A percentile compares a stretch with the other conserved stretches of the same genome.
These are phyloP conservation scores for Omphalotus olearius DNA, from an alignment of 1,284 basidiomycete species.

Conservation along the genomic window DNA sequence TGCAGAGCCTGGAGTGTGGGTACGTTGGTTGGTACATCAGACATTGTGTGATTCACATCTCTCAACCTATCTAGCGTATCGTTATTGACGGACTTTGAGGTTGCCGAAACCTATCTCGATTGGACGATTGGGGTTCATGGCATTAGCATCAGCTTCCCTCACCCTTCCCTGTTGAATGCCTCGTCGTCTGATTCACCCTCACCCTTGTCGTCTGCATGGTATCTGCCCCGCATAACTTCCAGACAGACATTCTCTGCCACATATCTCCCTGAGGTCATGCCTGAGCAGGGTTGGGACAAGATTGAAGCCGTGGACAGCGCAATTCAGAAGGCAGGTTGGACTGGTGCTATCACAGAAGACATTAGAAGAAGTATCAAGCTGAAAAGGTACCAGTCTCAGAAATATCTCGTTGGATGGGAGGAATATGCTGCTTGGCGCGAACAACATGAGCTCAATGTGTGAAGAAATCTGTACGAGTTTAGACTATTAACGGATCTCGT, in stretches of 20 bases:
- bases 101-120: slow-evolving; percentile 81
- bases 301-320: slow-evolving; percentile 87
- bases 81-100: slow-evolving; percentile 89
- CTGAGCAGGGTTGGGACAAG: slow-evolving; percentile 92
- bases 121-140: slow-evolving; percentile 94
- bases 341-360: slow-evolving; percentile 78
- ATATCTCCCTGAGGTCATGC: slow-evolving; percentile 92
- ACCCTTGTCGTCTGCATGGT: slow-evolving; percentile 61
- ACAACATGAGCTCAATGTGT: slow-evolving; percentile 25
- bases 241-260: slow-evolving; percentile 77
- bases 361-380: slow-evolving; percentile 75
- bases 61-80: slow-evolving; percentile 62
- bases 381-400: slow-evolving; percentile 83
- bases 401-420: slow-evolving; percentile 67
- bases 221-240: slow-evolving; percentile 49
- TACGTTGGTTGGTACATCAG: slow-evolving; percentile 24
- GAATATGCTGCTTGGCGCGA: slow-evolving; percentile 77
- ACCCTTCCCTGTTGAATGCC: slow-evolving; percentile 58
- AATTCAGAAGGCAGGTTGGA: slow-evolving; percentile 91
- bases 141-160: slow-evolving; percentile 84
- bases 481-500: background rate
- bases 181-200: slow-evolving; percentile 58
- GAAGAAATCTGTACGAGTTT: background rate
- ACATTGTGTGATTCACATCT: slow-evolving; percentile 3
- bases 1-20: slow-evolving; percentile 83